phyloP scores from a whole-genome alignment of 371 early-diverging fungal species.

The Mucor irregularis region DNA sequence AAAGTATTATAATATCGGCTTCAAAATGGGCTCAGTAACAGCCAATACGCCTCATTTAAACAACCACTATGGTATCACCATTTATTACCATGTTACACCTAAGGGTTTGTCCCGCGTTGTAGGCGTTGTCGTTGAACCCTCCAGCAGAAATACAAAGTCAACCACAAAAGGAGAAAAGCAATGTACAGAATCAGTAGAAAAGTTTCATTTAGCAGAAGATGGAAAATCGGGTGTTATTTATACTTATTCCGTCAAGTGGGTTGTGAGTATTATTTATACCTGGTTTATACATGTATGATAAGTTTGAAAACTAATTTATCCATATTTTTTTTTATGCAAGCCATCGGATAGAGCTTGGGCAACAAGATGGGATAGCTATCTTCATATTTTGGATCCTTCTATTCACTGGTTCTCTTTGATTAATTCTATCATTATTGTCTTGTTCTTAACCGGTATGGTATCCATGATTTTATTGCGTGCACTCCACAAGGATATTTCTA shows the following conservation, averaged over 20 bases:
- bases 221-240: slow-evolving; percentile 63
- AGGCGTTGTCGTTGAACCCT: slow-evolving; percentile 79
- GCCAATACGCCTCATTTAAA: slow-evolving; percentile 26
- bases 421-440: slow-evolving; percentile 85
- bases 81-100: slow-evolving; percentile 76
- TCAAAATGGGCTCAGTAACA: slow-evolving; percentile 58
- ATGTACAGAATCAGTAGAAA: neutral
- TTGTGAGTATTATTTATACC: no score
- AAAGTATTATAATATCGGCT: slow-evolving; percentile 75
- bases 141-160: slow-evolving; percentile 43
- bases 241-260: slow-evolving; percentile 88
- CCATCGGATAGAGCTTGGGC: slow-evolving; percentile 79
- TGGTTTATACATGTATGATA: no score
- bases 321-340: slow-evolving; percentile 24
- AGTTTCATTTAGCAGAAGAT: slow-evolving; percentile 24
- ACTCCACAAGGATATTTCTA: slow-evolving; percentile 83
- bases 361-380: slow-evolving; percentile 93
- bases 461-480: slow-evolving; percentile 85
- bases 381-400: slow-evolving; percentile 82
- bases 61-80: slow-evolving; percentile 88
- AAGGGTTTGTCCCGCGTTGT: slow-evolving; percentile 77
- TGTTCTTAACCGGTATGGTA: slow-evolving; percentile 87
- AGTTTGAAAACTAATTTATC: no score
- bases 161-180: slow-evolving; percentile 25
- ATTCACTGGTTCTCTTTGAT: slow-evolving; percentile 82